A percentile compares a stretch with the other conserved stretches of the same genome.
phyloP scores from a whole-genome alignment of 768 basidiomycete species.

The Gyrodon lividus region DNA sequence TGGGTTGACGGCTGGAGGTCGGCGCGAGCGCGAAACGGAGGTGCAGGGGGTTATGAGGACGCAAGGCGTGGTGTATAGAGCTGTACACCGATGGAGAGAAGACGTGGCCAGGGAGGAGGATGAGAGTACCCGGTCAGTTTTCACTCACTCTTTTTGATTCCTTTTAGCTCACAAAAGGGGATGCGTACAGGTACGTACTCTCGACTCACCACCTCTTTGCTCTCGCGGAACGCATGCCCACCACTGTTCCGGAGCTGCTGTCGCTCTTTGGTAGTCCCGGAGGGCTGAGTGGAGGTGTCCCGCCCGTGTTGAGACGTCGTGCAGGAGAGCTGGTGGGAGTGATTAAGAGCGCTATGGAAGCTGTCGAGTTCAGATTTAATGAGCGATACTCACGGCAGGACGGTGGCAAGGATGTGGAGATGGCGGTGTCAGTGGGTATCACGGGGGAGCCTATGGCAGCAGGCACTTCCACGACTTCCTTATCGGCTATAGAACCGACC shows the following conservation, averaged over 20 bases:
- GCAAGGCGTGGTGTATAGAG: constrained; percentile 63
- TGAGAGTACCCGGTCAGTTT: constrained; percentile 72
- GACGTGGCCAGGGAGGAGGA: constrained; percentile 75
- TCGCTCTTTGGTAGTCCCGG: constrained; percentile 44
- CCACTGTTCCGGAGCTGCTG: constrained; percentile 61
- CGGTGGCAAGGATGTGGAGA: neutral
- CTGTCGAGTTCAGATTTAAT: neutral
- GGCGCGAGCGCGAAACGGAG: constrained; percentile 33
- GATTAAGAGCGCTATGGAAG: constrained; percentile 50
- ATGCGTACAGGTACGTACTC: constrained; percentile 58
- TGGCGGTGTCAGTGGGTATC: neutral
- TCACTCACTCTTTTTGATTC: neutral
- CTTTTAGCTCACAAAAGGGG: neutral
- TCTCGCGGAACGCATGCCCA: constrained; percentile 69
- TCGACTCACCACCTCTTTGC: constrained; percentile 74
- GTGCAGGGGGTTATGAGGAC: constrained; percentile 33
- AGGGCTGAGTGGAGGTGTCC: constrained; percentile 38
- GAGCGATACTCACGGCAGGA: neutral
- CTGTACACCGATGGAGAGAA: constrained; percentile 85
- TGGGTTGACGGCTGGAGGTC: constrained; percentile 31
- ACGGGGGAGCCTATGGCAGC: constrained; percentile 3
- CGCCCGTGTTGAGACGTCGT: constrained; percentile 60
- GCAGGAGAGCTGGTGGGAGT: constrained; percentile 63
- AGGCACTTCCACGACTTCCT: constrained; percentile 10
- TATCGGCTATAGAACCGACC: neutral